Percentiles rank a stretch among this genome's conserved stretches.
Conservation (phyloP, 768 basidiomycete species). For the Daedaleopsis sinensis region DNA sequence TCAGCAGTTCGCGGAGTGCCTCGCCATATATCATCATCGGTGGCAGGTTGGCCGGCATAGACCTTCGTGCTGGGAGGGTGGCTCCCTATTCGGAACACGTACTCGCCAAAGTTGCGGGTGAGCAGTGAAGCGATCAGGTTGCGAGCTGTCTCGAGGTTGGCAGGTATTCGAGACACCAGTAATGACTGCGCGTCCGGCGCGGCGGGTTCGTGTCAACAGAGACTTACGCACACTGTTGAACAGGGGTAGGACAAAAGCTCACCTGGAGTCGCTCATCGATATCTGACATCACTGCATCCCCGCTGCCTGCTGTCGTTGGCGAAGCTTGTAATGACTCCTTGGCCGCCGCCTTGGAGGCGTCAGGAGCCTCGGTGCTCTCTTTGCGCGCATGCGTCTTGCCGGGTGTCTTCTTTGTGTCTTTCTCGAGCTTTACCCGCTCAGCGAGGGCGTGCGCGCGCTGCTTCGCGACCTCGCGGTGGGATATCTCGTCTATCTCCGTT, state of each 20-base stretch:
- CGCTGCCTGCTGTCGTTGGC: constrained; percentile 4
- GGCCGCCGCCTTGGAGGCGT: constrained; percentile 3
- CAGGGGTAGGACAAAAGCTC: constrained; percentile 13
- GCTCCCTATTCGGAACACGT: constrained; percentile 71
- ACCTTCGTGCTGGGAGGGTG: constrained; percentile 61
- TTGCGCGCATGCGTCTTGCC: constrained; percentile 34
- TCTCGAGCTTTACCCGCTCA: constrained; percentile 30
- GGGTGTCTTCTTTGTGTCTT: constrained; percentile 42
- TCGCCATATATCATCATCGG: constrained; percentile 53
- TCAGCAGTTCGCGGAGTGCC: constrained; percentile 53
- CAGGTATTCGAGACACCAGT: constrained; percentile 44
- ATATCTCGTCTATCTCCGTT: constrained; percentile 77
- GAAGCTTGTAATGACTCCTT: constrained; percentile 19
- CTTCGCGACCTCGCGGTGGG: constrained; percentile 64
- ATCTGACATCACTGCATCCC: constrained; percentile 35
- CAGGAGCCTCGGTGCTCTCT: constrained; percentile 12
- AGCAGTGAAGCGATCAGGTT: constrained; percentile 67
- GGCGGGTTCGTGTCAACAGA: not conserved
- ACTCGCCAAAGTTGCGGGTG: constrained; percentile 72
- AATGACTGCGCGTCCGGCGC: constrained; percentile 38
- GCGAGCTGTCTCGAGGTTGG: constrained; percentile 57
- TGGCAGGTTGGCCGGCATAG: constrained; percentile 52
- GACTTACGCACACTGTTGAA: not conserved
- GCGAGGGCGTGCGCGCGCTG: constrained; percentile 49
- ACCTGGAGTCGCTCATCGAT: constrained; percentile 61